Conservation (phyloP, 305 asterid species). For the Fraxinus sp. region DNA sequence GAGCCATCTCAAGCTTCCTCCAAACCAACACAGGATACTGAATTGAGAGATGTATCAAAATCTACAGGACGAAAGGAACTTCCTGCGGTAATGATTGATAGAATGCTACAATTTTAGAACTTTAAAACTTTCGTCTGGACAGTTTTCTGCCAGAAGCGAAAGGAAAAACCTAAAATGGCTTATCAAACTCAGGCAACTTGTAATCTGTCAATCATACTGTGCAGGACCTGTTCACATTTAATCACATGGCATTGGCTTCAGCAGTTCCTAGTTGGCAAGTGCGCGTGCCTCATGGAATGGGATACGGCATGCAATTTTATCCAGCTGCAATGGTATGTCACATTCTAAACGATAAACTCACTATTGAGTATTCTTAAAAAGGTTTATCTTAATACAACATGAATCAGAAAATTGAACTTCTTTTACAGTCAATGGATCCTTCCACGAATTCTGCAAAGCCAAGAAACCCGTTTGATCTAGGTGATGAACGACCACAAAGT, state of each 20-base stretch:
- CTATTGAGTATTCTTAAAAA: not conserved
- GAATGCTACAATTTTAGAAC: not conserved
- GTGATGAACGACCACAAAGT: conserved; percentile 43
- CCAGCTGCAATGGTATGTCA: conserved; percentile 49
- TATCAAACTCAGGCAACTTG: not conserved
- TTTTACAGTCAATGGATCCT: conserved; percentile 43
- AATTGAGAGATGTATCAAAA: conserved; percentile 36
- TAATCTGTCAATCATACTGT: not conserved
- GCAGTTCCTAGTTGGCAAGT: conserved; percentile 55
- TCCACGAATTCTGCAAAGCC: conserved; percentile 40
- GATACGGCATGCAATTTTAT: conserved; percentile 53
- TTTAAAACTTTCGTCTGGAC: not conserved
- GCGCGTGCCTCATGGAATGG: conserved; percentile 47
- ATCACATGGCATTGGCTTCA: conserved; percentile 42
- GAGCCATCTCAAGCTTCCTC: conserved; percentile 37
- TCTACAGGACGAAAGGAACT: conserved; percentile 62
- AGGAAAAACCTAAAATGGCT: not conserved
- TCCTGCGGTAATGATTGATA: conserved; percentile 52
- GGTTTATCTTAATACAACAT: not conserved
- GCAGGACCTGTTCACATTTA: conserved; percentile 68
- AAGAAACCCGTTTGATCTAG: conserved; percentile 70
- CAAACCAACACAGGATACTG: conserved; percentile 22
- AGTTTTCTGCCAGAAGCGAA: not conserved
- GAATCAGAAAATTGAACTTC: not conserved
- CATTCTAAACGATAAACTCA: not conserved